These are phyloP conservation scores for Furcasterigmium furcatum DNA, from an alignment of 2,329 filamentous ascomycete genomes.

Conservation along the genomic window DNA sequence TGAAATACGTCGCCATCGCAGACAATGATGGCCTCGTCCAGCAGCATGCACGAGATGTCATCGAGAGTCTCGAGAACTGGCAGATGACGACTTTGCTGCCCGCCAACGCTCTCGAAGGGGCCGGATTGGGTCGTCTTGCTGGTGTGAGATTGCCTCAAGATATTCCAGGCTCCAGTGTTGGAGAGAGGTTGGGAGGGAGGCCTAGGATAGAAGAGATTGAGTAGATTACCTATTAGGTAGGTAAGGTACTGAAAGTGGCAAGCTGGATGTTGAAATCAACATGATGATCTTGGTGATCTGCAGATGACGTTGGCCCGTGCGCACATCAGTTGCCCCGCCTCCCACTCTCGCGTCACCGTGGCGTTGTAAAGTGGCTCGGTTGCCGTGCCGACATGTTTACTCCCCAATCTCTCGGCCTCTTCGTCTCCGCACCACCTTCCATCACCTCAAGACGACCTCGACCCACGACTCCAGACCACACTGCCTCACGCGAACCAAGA, in stretches of 20 bases:
- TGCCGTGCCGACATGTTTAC: conserved; percentile 31
- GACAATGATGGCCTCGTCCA: conserved; percentile 68
- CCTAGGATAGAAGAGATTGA: conserved; percentile 61
- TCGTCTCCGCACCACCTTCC: conserved; percentile 3
- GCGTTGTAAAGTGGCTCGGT: conserved; percentile 13
- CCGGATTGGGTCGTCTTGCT: conserved; percentile 5
- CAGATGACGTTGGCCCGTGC: not conserved
- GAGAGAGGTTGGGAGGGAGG: conserved; percentile 15
- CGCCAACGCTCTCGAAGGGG: not conserved
- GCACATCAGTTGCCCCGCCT: not conserved
- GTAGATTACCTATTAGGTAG: conserved; percentile 29
- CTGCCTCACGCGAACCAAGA: conserved; percentile 2
- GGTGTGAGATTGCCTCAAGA: conserved; percentile 6
- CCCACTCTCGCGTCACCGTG: not conserved
- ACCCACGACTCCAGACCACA: conserved; percentile 1
- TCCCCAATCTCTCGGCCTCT: conserved; percentile 8
- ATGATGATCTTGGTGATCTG: no score
- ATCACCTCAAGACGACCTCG: not conserved
- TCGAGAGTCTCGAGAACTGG: conserved; percentile 64
- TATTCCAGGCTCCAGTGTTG: conserved; percentile 23
- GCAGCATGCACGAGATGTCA: conserved; percentile 63
- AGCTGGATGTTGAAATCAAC: no score
- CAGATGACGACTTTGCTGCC: conserved; percentile 49
- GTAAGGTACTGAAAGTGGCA: no score
- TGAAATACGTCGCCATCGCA: conserved; percentile 61